A percentile compares a stretch with the other conserved stretches of the same genome.
Evolutionary conservation across 2,329 filamentous ascomycete species (phyloP).

Genomic region (Cladophialophora exuberans): DNA sequence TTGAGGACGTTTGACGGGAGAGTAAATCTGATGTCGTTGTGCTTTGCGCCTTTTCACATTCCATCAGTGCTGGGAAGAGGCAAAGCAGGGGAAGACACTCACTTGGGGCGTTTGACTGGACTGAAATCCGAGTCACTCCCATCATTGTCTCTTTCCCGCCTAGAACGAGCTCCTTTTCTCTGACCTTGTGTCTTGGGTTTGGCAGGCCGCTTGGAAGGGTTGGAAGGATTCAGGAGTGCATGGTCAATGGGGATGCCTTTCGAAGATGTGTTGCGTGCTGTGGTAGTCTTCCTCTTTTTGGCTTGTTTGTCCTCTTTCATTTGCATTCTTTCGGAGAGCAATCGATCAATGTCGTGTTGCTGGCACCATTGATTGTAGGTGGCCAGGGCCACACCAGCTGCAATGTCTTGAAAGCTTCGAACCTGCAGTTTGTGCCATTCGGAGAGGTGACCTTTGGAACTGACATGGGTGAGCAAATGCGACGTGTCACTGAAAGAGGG

Average conservation of each 20-base stretch:
- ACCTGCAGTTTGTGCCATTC: constrained; percentile 82
- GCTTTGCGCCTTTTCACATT: constrained; percentile 11
- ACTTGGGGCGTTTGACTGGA: constrained; percentile 26
- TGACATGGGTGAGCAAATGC: constrained; percentile 87
- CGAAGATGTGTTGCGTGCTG: constrained; percentile 13
- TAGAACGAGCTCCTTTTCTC: constrained; percentile 10
- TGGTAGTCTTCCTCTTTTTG: constrained; percentile 19
- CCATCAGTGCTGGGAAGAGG: neutral
- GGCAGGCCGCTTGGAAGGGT: constrained; percentile 5
- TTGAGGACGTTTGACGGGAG: constrained; percentile 11
- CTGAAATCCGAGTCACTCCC: constrained; percentile 31
- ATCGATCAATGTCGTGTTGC: constrained; percentile 67
- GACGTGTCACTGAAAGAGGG: constrained; percentile 87
- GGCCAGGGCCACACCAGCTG: constrained; percentile 65
- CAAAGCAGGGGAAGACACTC: neutral
- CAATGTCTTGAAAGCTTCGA: constrained; percentile 67
- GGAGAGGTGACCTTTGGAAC: constrained; percentile 88
- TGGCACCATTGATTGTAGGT: constrained; percentile 80
- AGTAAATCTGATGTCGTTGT: constrained; percentile 8
- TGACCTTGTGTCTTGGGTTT: constrained; percentile 16
- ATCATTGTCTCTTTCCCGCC: constrained; percentile 13
- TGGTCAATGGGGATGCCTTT: constrained; percentile 2
- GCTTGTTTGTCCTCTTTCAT: constrained; percentile 72
- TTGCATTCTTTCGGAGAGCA: constrained; percentile 77
- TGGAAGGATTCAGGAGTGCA: constrained; percentile 9